Evolutionary conservation across 768 basidiomycete genomes (phyloP).

Genomic region (Lentinula sp.): DNA sequence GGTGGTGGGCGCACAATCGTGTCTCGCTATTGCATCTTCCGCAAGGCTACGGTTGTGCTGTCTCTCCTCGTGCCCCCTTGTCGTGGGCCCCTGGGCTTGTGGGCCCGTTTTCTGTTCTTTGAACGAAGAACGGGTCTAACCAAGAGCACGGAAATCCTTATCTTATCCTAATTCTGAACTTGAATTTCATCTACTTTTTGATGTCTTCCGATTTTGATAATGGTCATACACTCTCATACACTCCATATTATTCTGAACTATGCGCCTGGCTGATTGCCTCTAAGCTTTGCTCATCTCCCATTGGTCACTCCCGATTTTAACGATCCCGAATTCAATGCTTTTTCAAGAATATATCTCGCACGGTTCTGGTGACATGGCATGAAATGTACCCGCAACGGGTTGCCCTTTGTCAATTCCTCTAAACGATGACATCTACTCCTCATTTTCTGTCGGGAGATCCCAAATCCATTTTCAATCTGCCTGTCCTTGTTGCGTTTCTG

Average conservation of each 20-base stretch:
- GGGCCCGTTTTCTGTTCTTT: background rate
- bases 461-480: background rate
- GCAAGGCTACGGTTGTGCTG: background rate
- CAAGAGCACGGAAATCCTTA: background rate
- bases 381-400: background rate
- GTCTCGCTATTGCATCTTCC: background rate
- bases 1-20: background rate
- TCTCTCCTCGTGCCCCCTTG: slow-evolving; percentile 4
- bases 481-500: background rate
- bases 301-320: background rate
- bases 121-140: background rate
- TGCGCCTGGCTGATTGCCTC: background rate
- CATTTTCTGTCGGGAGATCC: background rate
- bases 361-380: background rate
- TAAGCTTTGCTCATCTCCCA: background rate
- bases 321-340: background rate
- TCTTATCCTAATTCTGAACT: background rate
- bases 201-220: background rate
- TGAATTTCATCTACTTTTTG: background rate
- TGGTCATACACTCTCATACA: background rate
- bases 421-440: background rate
- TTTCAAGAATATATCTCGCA: background rate
- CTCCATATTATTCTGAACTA: no score
- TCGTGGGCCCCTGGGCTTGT: slow-evolving; percentile 4
- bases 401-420: no score